Conservation (phyloP, 805 yeast genomes). For the Priceomyces castillae region DNA sequence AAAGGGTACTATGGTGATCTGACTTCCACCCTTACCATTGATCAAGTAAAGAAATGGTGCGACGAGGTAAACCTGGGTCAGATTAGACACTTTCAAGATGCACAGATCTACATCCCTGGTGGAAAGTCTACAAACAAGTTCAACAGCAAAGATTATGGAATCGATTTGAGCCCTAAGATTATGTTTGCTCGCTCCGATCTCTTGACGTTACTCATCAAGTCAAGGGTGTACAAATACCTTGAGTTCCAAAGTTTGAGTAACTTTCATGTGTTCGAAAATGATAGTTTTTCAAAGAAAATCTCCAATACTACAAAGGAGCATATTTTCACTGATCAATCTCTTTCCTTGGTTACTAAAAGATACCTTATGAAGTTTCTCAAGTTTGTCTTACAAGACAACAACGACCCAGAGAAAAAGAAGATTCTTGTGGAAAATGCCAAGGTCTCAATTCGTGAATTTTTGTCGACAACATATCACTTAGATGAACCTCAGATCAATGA, state of each 20-base stretch:
- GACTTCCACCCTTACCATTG: slow-evolving; percentile 80
- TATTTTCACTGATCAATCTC: slow-evolving; percentile 83
- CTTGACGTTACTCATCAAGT: slow-evolving; percentile 70
- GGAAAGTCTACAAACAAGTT: slow-evolving; percentile 48
- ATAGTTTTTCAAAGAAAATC: slow-evolving; percentile 75
- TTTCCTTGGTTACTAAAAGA: slow-evolving; percentile 74
- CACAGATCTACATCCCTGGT: slow-evolving; percentile 74
- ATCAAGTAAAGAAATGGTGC: slow-evolving; percentile 84
- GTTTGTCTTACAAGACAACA: slow-evolving; percentile 60
- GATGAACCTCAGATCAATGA: slow-evolving; percentile 76
- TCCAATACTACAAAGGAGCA: slow-evolving; percentile 82
- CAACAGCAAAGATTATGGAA: slow-evolving; percentile 72
- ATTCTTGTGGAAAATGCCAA: slow-evolving; percentile 56
- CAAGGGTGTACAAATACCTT: slow-evolving; percentile 85
- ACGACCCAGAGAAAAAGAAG: slow-evolving; percentile 59
- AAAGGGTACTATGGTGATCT: slow-evolving; percentile 87
- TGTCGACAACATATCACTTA: slow-evolving; percentile 64
- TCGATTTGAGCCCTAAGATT: slow-evolving; percentile 83
- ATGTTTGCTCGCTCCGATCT: slow-evolving; percentile 90
- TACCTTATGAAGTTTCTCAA: slow-evolving; percentile 87
- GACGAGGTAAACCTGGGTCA: slow-evolving; percentile 56
- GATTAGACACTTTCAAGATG: slow-evolving; percentile 56
- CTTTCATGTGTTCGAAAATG: slow-evolving; percentile 94
- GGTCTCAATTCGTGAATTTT: slow-evolving; percentile 56
- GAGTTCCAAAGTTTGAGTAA: slow-evolving; percentile 87